A percentile compares a stretch with the other conserved stretches of the same genome.
Evolutionary conservation across 768 basidiomycete genomes (phyloP).

Genomic region (Lactarius pseudohatsudake): DNA sequence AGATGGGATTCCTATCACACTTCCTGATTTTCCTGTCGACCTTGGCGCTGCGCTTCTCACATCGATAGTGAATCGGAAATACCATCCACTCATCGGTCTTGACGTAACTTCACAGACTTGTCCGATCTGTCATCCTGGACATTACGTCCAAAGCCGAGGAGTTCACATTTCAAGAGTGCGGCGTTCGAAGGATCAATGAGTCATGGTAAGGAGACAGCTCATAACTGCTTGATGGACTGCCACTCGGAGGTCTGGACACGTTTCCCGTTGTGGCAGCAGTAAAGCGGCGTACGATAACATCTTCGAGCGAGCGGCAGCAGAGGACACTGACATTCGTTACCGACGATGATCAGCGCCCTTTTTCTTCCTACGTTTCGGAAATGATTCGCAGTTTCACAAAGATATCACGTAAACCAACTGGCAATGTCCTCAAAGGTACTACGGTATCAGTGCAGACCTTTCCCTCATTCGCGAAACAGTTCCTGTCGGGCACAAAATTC

Average conservation of each 20-base stretch:
- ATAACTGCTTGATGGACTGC: conserved; percentile 38
- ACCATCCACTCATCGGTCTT: conserved; percentile 28
- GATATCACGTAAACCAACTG: conserved; percentile 51
- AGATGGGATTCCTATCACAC: conserved; percentile 40
- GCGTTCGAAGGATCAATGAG: conserved; percentile 31
- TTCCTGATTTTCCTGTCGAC: conserved; percentile 21
- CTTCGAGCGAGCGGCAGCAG: conserved; percentile 32
- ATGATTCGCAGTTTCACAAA: conserved; percentile 48
- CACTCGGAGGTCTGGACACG: conserved; percentile 5
- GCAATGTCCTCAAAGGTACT: conserved; percentile 42
- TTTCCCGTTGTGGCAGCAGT: not conserved
- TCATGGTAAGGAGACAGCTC: conserved; percentile 32
- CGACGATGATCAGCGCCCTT: conserved; percentile 35
- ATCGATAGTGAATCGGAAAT: not conserved
- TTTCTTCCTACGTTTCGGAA: conserved; percentile 43
- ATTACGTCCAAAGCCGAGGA: conserved; percentile 53
- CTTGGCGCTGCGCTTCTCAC: not conserved
- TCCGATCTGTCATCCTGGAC: conserved; percentile 45
- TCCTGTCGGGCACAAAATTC: conserved; percentile 16
- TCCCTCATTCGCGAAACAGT: conserved; percentile 29
- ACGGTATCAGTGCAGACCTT: conserved; percentile 37
- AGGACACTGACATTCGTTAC: conserved; percentile 34
- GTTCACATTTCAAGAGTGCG: conserved; percentile 34
- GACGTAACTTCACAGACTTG: conserved; percentile 37
- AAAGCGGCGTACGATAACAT: not conserved